Base-by-base conservation (phyloP, 2,329 filamentous ascomycete species). In the Cryoendolithus antarcticus region DNA sequence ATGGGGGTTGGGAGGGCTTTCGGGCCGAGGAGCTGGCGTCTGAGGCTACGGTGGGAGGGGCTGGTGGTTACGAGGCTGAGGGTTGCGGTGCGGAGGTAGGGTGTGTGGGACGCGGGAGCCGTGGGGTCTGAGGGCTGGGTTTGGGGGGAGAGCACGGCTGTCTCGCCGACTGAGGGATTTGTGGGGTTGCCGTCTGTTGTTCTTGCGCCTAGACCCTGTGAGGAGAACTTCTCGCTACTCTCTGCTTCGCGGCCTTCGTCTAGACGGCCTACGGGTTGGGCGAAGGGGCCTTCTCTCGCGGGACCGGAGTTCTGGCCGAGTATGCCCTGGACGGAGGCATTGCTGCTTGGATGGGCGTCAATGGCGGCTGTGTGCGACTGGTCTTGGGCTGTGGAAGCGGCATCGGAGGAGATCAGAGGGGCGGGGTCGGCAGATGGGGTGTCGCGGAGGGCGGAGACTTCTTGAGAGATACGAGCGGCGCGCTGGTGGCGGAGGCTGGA, bases 371-470 rank as follows among this genome's bases (percentile, higher is more conserved):
- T 35, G 10, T 43, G 38, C 9, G 30, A 30, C 10, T 32, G 35
- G 34, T 28, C 29, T 21, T 40, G 35, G 19, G 38, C 38, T 15
- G 32, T 36, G 10, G 38, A 34, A 32, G 45, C 24, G 37, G 46
- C 35, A 40, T 39, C 34, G 35, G 34, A 32, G 45, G 30, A 27
- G 15, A 19, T 19, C 15, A 19, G 15, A 19, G 15, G 15, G 15
- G 15, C 15, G 15, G 15, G 15, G 15, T 19, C 42, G 30, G 29
- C 40, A 24, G 36, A 33, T 8, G 44, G 45, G 19, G 35, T 44
- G 34, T 46, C 46, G 33, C 47, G 44, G 32, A 55, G 42, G 35
- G 48, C 43, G 27, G 46, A 44, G 19, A 53, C 44, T 45, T 55
- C 51, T 28, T 52, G 46, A 4, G 46, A 49, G 32, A 53, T 42